Evolutionary conservation across 768 basidiomycete species (phyloP), one percentile per base, ranked within the genome.

Genomic region (Pleurotus ostreatus): DNA sequence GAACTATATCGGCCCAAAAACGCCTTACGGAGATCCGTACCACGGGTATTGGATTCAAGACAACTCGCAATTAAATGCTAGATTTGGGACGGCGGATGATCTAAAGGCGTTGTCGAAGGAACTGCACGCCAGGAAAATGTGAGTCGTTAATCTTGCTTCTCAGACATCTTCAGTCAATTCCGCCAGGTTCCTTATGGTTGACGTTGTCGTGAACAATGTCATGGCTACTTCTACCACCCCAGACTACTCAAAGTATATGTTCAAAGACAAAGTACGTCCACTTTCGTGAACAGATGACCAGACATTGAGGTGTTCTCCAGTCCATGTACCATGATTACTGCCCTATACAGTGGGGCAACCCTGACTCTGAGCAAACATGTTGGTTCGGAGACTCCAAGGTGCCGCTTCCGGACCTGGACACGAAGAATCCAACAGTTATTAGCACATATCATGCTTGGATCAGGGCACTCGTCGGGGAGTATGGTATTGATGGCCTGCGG

Each of bases 31-130:
- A 16, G 88, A 91, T 62, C 72, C 92, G 13, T 94, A 94, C 70
- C 91, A 92, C 62, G 91, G 91, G 15, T 92, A 93, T 70, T 93
- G 92, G 90, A 77, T 83, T 26, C 78, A 82, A 51, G 85, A 93
- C 62, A 76, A 81, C 7, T 72, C 79, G 22, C 62, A 78, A 60
- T 76, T 88, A 43, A 89, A 91, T 69, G 66, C 71, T 18, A 78
- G 74, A 37, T 89, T 89, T 55, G 88, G 88, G 30, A 81, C 84
- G 0, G 71, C 80, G 3, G 77, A 83, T 49, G 89, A 89, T 63
- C 76, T 89, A 54, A 83, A 81, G 61, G 73, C 75, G 6, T 79
- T 89, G 47, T 78, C 81, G 1, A 70, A 71, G 7, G 88, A 84
- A 55, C 61, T 89, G 5, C 88, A 94, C 69, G 69, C 73, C 9